Evolutionary conservation across 805 yeast species (phyloP).

Genomic region (Kodamaea leandrae): DNA sequence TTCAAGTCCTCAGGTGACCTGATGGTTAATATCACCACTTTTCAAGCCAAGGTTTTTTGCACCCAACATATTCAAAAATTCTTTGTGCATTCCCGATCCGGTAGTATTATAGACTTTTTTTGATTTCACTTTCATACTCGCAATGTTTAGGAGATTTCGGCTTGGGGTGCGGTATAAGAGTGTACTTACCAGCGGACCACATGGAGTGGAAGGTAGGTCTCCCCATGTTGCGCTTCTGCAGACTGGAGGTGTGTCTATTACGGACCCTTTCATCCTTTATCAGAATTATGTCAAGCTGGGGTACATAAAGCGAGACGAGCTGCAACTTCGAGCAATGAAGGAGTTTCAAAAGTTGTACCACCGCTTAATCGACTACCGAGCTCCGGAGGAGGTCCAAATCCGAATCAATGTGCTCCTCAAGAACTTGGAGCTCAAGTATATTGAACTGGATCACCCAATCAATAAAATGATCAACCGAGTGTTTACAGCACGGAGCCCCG

Average conservation of each 20-base stretch:
- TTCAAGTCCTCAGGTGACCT: too few relatives aligned
- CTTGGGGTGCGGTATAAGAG: not conserved
- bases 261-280: slow-evolving; percentile 64
- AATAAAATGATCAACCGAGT: slow-evolving; percentile 17
- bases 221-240: slow-evolving; percentile 21
- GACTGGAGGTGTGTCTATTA: slow-evolving; percentile 42
- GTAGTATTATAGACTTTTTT: not conserved
- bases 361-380: slow-evolving; percentile 57
- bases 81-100: slow-evolving; percentile 8
- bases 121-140: too few relatives aligned
- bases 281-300: slow-evolving; percentile 53
- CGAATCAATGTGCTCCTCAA: slow-evolving; percentile 40
- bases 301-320: slow-evolving; percentile 49
- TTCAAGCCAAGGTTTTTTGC: too few relatives aligned
- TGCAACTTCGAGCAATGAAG: slow-evolving; percentile 60
- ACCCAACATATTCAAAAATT: too few relatives aligned
- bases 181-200: slow-evolving; percentile 25
- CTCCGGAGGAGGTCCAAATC: slow-evolving; percentile 47
- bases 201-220: slow-evolving; percentile 38
- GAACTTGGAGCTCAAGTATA: slow-evolving; percentile 34
- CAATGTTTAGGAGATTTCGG: slow-evolving; percentile 4
- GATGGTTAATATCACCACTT: too few relatives aligned
- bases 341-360: slow-evolving; percentile 61
- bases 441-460: slow-evolving; percentile 18
- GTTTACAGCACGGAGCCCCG: slow-evolving; percentile 29